Evolutionary conservation across 176 grass and related monocot genomes (phyloP).

Genomic region (Triticum timopheevii): DNA sequence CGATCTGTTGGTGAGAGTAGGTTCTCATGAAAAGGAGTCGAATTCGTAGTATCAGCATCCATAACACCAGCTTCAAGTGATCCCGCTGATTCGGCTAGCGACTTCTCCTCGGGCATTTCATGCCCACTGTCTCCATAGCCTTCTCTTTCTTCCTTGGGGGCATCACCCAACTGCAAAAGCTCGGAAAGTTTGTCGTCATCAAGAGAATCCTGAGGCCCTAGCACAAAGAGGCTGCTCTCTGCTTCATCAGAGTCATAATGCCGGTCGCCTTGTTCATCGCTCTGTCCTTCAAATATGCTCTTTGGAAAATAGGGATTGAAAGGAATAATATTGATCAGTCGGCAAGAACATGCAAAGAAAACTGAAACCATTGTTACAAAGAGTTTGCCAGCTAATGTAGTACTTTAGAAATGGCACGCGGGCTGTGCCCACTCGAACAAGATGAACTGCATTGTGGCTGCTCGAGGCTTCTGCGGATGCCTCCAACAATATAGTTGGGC

Average conservation of each 20-base stretch:
- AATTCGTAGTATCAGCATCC: constrained; percentile 30
- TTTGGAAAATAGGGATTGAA: constrained; percentile 19
- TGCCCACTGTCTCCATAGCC: constrained; percentile 33
- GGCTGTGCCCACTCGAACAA: constrained; percentile 54
- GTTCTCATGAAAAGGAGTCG: constrained; percentile 20
- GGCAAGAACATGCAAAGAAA: background rate
- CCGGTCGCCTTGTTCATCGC: constrained; percentile 29
- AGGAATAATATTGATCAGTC: constrained; percentile 18
- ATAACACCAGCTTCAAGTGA: constrained; percentile 27
- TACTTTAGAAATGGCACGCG: constrained; percentile 29
- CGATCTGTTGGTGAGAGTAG: constrained; percentile 29
- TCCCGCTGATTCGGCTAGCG: constrained; percentile 42
- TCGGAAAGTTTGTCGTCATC: constrained; percentile 25
- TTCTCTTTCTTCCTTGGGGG: constrained; percentile 30
- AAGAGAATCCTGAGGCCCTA: constrained; percentile 39
- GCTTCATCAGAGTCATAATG: constrained; percentile 90
- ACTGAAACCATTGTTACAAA: background rate
- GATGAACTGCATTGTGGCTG: constrained; percentile 67
- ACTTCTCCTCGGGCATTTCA: constrained; percentile 45
- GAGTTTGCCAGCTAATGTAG: constrained; percentile 44
- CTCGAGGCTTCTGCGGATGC: constrained; percentile 69
- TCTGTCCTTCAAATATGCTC: constrained; percentile 40
- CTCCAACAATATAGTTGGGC: constrained; percentile 87
- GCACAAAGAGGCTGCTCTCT: constrained; percentile 57
- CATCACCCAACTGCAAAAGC: constrained; percentile 16